phyloP scores from a whole-genome alignment of 257 asterid species.

The Solanum chaucha region DNA sequence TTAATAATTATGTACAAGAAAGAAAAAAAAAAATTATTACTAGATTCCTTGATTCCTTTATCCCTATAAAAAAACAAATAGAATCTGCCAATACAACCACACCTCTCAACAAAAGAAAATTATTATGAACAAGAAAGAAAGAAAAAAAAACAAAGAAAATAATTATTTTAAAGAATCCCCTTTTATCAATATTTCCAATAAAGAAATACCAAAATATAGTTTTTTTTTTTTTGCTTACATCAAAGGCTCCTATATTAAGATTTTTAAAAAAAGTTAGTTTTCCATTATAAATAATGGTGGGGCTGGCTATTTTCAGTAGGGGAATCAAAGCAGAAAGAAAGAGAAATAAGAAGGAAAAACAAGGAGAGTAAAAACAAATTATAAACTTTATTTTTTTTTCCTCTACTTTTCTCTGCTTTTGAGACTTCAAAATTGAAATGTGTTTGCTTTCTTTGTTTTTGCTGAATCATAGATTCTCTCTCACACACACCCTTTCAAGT shows the following conservation, averaged over 20 bases:
- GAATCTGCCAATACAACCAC: constrained; percentile 64
- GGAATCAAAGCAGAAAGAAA: constrained; percentile 31
- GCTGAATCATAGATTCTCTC: constrained; percentile 62
- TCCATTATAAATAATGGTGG: constrained; percentile 66
- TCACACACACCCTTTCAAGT: constrained; percentile 34
- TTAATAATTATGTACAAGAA: background rate
- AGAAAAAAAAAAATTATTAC: constrained; percentile 34
- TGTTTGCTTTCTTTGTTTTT: constrained; percentile 65
- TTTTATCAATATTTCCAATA: constrained; percentile 24
- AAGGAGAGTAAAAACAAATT: constrained; percentile 61
- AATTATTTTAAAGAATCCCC: constrained; percentile 24
- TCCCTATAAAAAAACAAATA: constrained; percentile 61
- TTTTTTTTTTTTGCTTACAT: constrained; percentile 11
- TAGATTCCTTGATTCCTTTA: constrained; percentile 88
- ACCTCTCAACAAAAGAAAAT: constrained; percentile 20
- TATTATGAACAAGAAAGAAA: background rate
- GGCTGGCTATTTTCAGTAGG: constrained; percentile 39
- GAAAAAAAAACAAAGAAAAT: background rate
- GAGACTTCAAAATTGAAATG: constrained; percentile 49
- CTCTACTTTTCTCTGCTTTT: constrained; percentile 56
- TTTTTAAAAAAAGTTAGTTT: constrained; percentile 32
- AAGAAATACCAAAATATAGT: constrained; percentile 28
- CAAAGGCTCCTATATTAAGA: constrained; percentile 26
- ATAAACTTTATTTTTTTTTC: constrained; percentile 27
- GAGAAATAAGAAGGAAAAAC: constrained; percentile 21